Conservation (phyloP, 768 basidiomycete genomes). For the Hygrocybe punicea region DNA sequence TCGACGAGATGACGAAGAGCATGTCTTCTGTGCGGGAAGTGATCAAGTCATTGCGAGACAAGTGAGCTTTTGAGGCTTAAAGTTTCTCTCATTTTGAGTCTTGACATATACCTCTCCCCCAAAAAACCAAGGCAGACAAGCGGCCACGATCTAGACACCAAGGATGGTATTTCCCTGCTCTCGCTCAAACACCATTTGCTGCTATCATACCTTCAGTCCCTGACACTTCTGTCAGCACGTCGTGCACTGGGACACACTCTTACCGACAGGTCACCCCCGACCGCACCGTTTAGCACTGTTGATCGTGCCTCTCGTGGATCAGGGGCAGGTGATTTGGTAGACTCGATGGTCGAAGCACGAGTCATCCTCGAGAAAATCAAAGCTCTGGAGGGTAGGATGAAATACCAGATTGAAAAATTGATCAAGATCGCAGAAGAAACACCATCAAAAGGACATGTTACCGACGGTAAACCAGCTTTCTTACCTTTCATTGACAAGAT, state of each 20-base stretch:
- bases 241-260: slow-evolving; percentile 67
- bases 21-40: slow-evolving; percentile 58
- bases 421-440: slow-evolving; percentile 67
- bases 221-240: slow-evolving; percentile 70
- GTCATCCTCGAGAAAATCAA: slow-evolving; percentile 87
- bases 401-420: slow-evolving; percentile 95
- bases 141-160: slow-evolving; percentile 42
- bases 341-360: slow-evolving; percentile 73
- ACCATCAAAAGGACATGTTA: not conserved
- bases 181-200: slow-evolving; percentile 83
- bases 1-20: slow-evolving; percentile 60
- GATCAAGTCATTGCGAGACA: slow-evolving; percentile 52
- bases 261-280: slow-evolving; percentile 45
- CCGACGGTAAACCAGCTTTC: not conserved
- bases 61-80: slow-evolving; percentile 38
- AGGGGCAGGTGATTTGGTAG: slow-evolving; percentile 70
- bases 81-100: slow-evolving; percentile 2
- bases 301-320: slow-evolving; percentile 55
- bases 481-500: not conserved
- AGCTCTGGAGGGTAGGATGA: slow-evolving; percentile 79
- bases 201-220: slow-evolving; percentile 80
- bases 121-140: slow-evolving; percentile 21
- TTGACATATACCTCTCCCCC: not conserved
- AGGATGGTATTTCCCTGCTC: slow-evolving; percentile 86
- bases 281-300: slow-evolving; percentile 48